Evolutionary conservation across 1,284 basidiomycete species (phyloP).

Genomic region (Boletellus deceptivus): DNA sequence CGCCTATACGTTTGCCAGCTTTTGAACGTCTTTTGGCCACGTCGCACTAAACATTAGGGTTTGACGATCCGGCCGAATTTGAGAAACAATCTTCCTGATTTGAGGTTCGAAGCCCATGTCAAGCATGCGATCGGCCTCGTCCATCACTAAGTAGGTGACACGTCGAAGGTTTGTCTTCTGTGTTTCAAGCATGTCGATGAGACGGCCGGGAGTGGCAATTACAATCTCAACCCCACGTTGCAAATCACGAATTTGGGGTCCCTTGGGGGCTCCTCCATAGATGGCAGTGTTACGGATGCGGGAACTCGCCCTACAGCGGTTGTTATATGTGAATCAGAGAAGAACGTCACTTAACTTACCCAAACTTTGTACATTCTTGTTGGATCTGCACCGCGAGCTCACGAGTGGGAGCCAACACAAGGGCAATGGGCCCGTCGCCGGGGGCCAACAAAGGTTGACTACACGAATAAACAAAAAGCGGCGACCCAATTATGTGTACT

Average conservation of each 20-base stretch:
- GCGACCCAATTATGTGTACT: conserved; percentile 30
- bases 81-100: conserved; percentile 96
- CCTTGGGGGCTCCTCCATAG: conserved; percentile 98
- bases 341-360: conserved; percentile 44
- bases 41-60: conserved; percentile 98
- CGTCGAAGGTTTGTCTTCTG: conserved; percentile 96
- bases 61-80: conserved; percentile 95
- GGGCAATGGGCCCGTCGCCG: conserved; percentile 95
- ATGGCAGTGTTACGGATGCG: conserved; percentile 98
- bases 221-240: conserved; percentile 96
- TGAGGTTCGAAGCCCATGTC: conserved; percentile 99
- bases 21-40: conserved; percentile 99
- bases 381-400: conserved; percentile 99
- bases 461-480: conserved; percentile 6
- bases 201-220: conserved; percentile 87
- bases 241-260: conserved; percentile 96
- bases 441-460: conserved; percentile 91
- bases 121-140: conserved; percentile 98
- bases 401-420: conserved; percentile 96
- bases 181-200: conserved; percentile 94
- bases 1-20: conserved; percentile 75
- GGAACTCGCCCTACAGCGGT: conserved; percentile 72
- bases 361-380: conserved; percentile 98
- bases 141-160: conserved; percentile 97
- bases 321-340: conserved; percentile 3